Evolutionary conservation across 2,329 filamentous ascomycete species (phyloP).

Genomic region (Apiospora phragmitis): DNA sequence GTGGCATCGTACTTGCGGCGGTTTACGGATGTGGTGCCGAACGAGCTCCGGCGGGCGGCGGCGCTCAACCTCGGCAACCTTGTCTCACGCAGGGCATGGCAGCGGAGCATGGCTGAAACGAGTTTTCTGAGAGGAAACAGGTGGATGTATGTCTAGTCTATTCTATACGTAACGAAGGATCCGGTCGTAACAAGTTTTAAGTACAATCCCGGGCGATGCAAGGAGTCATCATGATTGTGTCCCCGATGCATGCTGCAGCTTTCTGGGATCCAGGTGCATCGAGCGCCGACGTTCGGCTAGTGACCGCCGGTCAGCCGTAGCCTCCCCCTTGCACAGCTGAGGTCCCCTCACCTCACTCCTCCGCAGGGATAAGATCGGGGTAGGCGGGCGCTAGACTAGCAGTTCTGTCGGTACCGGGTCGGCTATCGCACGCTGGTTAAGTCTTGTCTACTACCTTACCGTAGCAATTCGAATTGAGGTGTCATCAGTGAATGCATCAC

Average conservation of each 20-base stretch:
- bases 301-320: background rate
- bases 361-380: background rate
- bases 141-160: background rate
- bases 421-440: too few relatives aligned
- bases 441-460: too few relatives aligned
- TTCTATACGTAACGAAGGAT: background rate
- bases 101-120: background rate
- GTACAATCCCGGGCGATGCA: background rate
- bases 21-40: slow-evolving; percentile 21
- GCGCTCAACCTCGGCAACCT: slow-evolving; percentile 13
- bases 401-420: too few relatives aligned
- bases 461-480: too few relatives aligned
- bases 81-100: background rate
- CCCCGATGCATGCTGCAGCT: background rate
- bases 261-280: background rate
- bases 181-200: background rate
- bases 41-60: slow-evolving; percentile 17
- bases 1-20: slow-evolving; percentile 32
- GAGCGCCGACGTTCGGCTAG: background rate
- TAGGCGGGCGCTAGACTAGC: too few relatives aligned
- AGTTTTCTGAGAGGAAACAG: background rate
- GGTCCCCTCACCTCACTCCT: background rate
- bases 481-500: too few relatives aligned
- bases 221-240: background rate
- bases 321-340: background rate